Base-by-base conservation (phyloP, 1,284 basidiomycete species). In the Pascua guehoae region DNA sequence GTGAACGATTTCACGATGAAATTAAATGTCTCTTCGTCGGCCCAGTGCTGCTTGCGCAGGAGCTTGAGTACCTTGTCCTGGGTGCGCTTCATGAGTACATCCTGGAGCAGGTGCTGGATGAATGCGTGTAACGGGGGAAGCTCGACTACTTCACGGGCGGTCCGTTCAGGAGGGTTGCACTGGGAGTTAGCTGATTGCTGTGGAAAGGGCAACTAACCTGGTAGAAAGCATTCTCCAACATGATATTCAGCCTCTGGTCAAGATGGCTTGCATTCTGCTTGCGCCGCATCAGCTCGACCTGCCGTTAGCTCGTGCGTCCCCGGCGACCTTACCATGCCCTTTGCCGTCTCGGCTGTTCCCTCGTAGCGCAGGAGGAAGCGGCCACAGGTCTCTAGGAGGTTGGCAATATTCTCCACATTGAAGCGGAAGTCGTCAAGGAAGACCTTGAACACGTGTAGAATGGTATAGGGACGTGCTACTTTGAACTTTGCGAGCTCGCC, bases 211-310 rank as follows among this genome's bases (percentile, higher is more conserved):
- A 32, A 32, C 78, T 56, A 59, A 90, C 90, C 82, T 92, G 92
- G 73, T 98, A 98, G 76, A 98, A 99, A 0, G 96, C 96, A 72
- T 98, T 98, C 76, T 98, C 96, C 38, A 99, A 84, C 65, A 98
- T 79, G 36, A 98, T 81, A 5, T 87, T 80, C 68, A 96, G 91
- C 12, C 93, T 82, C 68, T 91, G 87, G 75, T 98, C 94, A 43
- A 98, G 85, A 70, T 98, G 91, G 63, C 90, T 87, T 75, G 91
- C 84, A 54, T 82, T 88, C 79, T 97, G 92, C 78, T 98, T 98
- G 49, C 95, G 85, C 56, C 89, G 84, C 87, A 98, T 89, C 47
- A 95, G 81, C 68, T 98, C 95, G 48, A 98, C 81, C 89, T 95
- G 65, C n/a, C 16, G 51, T 56, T 45, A 58, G 60, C 39, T 38